Base-by-base conservation (phyloP, 1,284 basidiomycete species). In the Schizopora paradoxa region DNA sequence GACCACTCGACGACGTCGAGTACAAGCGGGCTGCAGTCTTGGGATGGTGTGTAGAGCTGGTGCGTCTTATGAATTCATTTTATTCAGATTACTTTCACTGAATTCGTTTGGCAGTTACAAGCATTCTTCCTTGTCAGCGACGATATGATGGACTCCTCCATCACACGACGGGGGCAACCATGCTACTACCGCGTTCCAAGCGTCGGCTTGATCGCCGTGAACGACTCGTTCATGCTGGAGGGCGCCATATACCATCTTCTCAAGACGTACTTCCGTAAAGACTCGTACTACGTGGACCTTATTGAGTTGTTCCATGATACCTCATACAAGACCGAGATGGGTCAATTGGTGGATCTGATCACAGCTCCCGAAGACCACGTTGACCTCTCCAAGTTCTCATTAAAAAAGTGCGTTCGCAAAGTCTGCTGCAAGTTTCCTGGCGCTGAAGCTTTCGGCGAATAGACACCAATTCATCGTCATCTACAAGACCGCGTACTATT, bases 401-500 rank as follows among this genome's bases (percentile, higher is more conserved):
- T 82, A n/a, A 67, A 86, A 51, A 90, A 89, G 90, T 88, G 48
- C 45, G 73, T 60, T 23, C 22, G 10, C 28, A 19, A n/a, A 32
- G 43, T 40, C 41, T 46, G 36, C 26, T 14, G 45, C 32, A 38
- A 26, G 6, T 11, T 19, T 28, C 14, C 6, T 4, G 34, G 14
- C 46, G 39, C 28, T 28, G 19, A 43, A 22, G 33, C 25, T 23
- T 14, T 40, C 41, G n/a, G n/a, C n/a, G n/a, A 47, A 2, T 58
- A 93, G 90, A 61, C 92, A 98, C 65, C 81, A 82, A 56, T 78
- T 92, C 50, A 99, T 98, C 63, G 94, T 98, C 41, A 79, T 92
- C 52, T 98, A 95, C 81, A 99, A 99, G 71, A 98, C 96, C 14
- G 91, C 95, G 0, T 97, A 81, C 71, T 99, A 99, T 71, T 97